Percentiles rank a stretch among this genome's conserved stretches.
These are phyloP conservation scores for Cutaneotrichosporon cutaneum DNA, from an alignment of 1,284 basidiomycete genomes.

Conservation along the genomic window DNA sequence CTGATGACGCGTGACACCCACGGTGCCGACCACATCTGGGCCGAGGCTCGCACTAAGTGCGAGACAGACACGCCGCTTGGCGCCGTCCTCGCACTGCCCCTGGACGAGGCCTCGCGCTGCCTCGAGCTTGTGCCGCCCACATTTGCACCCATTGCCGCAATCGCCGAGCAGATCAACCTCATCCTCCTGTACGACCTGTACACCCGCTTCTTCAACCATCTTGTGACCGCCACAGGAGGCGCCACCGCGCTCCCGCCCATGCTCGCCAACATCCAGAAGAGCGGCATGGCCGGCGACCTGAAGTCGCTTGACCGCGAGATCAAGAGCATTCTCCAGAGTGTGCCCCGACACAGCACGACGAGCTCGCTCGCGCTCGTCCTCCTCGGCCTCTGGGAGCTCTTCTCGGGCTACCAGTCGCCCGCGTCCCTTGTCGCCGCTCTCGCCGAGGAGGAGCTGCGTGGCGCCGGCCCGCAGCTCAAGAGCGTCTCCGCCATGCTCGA, in stretches of 20 bases:
- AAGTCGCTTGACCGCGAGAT: slow-evolving; percentile 42
- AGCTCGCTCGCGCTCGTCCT: slow-evolving; percentile 51
- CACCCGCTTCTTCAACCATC: slow-evolving; percentile 45
- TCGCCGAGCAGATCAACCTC: slow-evolving; percentile 50
- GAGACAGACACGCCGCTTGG: slow-evolving; percentile 33
- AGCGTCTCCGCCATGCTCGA: slow-evolving; percentile 47
- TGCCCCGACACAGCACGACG: slow-evolving; percentile 40
- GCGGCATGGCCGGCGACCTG: slow-evolving; percentile 31
- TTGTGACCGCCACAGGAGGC: slow-evolving; percentile 39
- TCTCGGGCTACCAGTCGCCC: slow-evolving; percentile 43
- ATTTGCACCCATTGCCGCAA: slow-evolving; percentile 41
- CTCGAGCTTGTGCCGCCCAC: slow-evolving; percentile 37
- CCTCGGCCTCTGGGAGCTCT: slow-evolving; percentile 50
- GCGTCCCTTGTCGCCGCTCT: slow-evolving; percentile 47
- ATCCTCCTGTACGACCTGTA: slow-evolving; percentile 50
- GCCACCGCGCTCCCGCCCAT: slow-evolving; percentile 31
- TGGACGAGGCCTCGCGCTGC: slow-evolving; percentile 38
- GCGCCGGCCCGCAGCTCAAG: slow-evolving; percentile 29
- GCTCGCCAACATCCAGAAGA: slow-evolving; percentile 32
- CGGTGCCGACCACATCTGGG: slow-evolving; percentile 37
- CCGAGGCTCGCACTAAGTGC: slow-evolving; percentile 33
- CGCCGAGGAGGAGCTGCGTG: slow-evolving; percentile 46
- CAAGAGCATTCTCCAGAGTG: slow-evolving; percentile 35
- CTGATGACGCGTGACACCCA: slow-evolving; percentile 33
- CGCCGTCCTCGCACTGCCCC: slow-evolving; percentile 43